These are phyloP conservation scores for Naganishia sp. DNA, from an alignment of 1,284 basidiomycete species.

Conservation along the genomic window DNA sequence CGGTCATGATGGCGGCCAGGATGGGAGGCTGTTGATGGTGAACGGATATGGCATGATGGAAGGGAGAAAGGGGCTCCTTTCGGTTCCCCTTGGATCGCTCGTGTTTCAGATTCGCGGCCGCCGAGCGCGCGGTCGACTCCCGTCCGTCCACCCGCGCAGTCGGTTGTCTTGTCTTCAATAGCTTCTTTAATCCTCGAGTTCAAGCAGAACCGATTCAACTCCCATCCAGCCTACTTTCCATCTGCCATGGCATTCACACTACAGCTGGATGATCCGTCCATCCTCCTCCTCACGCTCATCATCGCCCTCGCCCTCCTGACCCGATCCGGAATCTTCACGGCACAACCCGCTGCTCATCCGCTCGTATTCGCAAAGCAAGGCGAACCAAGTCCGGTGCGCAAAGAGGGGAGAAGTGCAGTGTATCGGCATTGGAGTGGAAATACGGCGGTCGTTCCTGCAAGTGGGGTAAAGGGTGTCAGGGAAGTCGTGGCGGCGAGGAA, in stretches of 20 bases:
- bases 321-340: slow-evolving; percentile 2
- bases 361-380: slow-evolving; percentile 10
- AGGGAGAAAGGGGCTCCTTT: neutral
- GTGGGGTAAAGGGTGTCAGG: slow-evolving; percentile 5
- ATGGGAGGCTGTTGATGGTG: too few species aligned
- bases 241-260: slow-evolving; percentile 1
- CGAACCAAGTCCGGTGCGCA: neutral
- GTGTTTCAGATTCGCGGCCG: slow-evolving; percentile 11
- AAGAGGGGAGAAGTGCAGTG: slow-evolving; percentile 1
- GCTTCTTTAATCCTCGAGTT: neutral
- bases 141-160: neutral
- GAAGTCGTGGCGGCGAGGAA: slow-evolving; percentile 5
- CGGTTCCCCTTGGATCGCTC: neutral
- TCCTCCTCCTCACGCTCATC: slow-evolving; percentile 14
- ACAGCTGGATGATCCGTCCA: neutral
- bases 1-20: too few species aligned
- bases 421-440: slow-evolving; percentile 15
- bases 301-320: slow-evolving; percentile 17
- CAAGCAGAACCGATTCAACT: too few species aligned
- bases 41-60: neutral
- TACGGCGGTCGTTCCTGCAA: neutral
- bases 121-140: neutral
- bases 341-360: slow-evolving; percentile 8
- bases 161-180: neutral
- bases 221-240: too few species aligned